phyloP scores from a whole-genome alignment of 768 basidiomycete species.

The Leccinum imitatum region DNA sequence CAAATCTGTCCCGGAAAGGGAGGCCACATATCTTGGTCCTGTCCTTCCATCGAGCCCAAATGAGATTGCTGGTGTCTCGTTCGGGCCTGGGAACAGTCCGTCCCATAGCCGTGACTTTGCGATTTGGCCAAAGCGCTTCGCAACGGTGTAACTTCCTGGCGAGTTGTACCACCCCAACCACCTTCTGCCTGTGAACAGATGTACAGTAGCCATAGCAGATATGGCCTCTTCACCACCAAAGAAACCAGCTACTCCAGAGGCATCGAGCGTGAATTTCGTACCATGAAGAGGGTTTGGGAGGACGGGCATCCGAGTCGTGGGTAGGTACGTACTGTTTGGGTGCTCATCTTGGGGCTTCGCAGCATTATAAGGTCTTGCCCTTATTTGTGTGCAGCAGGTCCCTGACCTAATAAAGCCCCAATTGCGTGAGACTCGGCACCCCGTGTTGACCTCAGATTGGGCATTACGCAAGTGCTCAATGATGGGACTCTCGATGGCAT shows the following conservation, averaged over 20 bases:
- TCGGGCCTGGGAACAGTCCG: conserved; percentile 33
- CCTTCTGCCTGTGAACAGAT: conserved; percentile 30
- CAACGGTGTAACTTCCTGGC: conserved; percentile 36
- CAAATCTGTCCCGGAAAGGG: conserved; percentile 31
- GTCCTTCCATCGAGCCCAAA: conserved; percentile 30
- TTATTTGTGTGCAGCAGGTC: background rate
- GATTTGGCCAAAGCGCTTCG: conserved; percentile 32
- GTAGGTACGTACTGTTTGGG: background rate
- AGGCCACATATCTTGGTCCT: conserved; percentile 28
- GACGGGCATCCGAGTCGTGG: conserved; percentile 18
- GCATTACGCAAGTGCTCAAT: background rate
- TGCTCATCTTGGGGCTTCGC: background rate
- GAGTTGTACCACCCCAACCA: conserved; percentile 41
- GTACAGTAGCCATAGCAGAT: conserved; percentile 37
- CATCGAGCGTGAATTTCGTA: conserved; percentile 23
- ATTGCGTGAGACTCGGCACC: background rate
- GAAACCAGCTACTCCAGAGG: conserved; percentile 35
- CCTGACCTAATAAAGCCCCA: background rate
- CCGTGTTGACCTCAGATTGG: background rate
- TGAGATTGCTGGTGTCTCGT: conserved; percentile 25
- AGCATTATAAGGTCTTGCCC: background rate
- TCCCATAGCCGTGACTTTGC: conserved; percentile 32
- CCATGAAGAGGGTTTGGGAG: conserved; percentile 9
- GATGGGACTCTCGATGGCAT: background rate
- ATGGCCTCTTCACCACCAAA: conserved; percentile 40